Conservation (phyloP, 2,329 filamentous ascomycete genomes). For the Verticillium nonalfalfae region DNA sequence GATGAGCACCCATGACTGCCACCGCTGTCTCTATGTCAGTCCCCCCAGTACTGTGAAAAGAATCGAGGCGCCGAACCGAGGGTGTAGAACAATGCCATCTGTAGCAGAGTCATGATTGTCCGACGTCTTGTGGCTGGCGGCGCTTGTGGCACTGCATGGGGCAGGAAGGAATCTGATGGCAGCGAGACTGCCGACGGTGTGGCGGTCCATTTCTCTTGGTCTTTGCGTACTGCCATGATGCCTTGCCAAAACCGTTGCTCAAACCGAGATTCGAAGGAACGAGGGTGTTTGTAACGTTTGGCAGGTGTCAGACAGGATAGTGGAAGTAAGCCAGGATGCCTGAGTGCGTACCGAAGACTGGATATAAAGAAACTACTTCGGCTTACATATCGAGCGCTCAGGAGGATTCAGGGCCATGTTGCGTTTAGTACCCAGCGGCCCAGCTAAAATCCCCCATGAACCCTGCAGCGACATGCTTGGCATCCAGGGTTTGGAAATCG, state of each 20-base stretch:
- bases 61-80: background rate
- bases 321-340: too few species aligned
- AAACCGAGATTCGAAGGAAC: too few species aligned
- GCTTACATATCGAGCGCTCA: too few species aligned
- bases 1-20: conserved; percentile 1
- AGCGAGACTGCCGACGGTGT: background rate
- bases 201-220: too few species aligned
- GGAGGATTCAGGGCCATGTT: too few species aligned
- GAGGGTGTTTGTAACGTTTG: too few species aligned
- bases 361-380: too few species aligned
- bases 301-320: too few species aligned
- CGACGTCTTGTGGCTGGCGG: conserved; percentile 15
- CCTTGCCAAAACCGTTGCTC: too few species aligned
- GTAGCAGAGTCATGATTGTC: background rate
- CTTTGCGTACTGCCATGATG: too few species aligned
- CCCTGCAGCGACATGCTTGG: background rate
- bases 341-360: too few species aligned
- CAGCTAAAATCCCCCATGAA: background rate
- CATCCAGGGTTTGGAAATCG: background rate
- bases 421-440: background rate
- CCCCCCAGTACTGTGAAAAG: background rate
- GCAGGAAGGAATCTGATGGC: background rate
- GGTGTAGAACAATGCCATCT: background rate
- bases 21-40: background rate
- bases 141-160: too few species aligned